phyloP scores from a whole-genome alignment of 257 asterid species.

The Linaria vulgaris region DNA sequence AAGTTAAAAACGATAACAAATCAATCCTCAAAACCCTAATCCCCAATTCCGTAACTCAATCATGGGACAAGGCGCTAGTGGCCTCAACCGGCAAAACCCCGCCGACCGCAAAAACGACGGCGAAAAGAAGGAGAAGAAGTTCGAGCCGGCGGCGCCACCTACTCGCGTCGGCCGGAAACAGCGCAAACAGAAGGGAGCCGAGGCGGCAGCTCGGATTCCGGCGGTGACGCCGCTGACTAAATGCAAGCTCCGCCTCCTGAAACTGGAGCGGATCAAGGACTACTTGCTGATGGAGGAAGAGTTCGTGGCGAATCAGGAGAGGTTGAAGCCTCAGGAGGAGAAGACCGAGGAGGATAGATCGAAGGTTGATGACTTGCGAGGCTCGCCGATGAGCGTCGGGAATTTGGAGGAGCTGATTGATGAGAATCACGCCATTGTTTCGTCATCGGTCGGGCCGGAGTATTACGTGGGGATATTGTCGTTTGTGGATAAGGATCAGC shows the following conservation, averaged over 20 bases:
- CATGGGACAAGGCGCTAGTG: slow-evolving; percentile 81
- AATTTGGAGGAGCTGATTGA: slow-evolving; percentile 74
- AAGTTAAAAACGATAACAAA: background rate
- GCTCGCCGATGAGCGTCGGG: slow-evolving; percentile 43
- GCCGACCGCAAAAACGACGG: slow-evolving; percentile 59
- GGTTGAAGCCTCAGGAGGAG: slow-evolving; percentile 57
- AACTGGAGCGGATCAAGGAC: slow-evolving; percentile 63
- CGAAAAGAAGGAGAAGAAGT: slow-evolving; percentile 69
- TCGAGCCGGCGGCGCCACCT: slow-evolving; percentile 64
- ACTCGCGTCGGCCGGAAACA: slow-evolving; percentile 53
- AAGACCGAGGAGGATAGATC: slow-evolving; percentile 53
- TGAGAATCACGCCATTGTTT: slow-evolving; percentile 76
- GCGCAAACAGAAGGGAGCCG: slow-evolving; percentile 65
- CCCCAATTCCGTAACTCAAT: background rate
- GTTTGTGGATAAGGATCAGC: slow-evolving; percentile 72
- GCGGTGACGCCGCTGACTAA: slow-evolving; percentile 46
- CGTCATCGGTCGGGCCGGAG: slow-evolving; percentile 80
- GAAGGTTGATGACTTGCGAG: slow-evolving; percentile 50
- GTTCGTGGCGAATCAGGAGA: slow-evolving; percentile 50
- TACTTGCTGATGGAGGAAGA: slow-evolving; percentile 74
- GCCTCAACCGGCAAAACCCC: slow-evolving; percentile 57
- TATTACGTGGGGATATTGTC: slow-evolving; percentile 73
- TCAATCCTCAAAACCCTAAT: slow-evolving; percentile 23
- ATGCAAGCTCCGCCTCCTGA: slow-evolving; percentile 52
- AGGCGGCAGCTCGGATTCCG: slow-evolving; percentile 52